These are phyloP conservation scores for Alternaria incomplexa DNA, from an alignment of 2,329 filamentous ascomycete genomes.

Conservation along the genomic window DNA sequence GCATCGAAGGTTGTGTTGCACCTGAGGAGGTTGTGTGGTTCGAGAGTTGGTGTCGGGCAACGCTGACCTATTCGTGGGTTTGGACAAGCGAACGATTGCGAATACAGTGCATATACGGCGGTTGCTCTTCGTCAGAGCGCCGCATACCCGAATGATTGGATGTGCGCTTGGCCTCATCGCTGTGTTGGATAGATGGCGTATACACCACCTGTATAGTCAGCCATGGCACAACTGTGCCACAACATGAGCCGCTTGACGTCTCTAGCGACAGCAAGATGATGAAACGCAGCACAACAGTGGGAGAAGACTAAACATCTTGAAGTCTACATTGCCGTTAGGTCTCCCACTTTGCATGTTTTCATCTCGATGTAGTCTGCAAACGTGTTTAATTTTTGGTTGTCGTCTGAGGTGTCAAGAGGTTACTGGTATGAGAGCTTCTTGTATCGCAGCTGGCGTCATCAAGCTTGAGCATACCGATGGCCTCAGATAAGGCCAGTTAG, in stretches of 20 bases:
- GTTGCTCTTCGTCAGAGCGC: conserved; percentile 18
- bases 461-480: neutral
- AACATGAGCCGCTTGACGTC: conserved; percentile 1
- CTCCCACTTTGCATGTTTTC: neutral
- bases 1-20: conserved; percentile 16
- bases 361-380: neutral
- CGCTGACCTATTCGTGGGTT: conserved; percentile 22
- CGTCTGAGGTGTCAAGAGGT: neutral
- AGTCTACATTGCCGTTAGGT: neutral
- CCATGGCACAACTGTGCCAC: conserved; percentile 1
- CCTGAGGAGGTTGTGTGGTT: conserved; percentile 21
- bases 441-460: neutral
- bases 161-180: neutral
- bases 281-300: conserved; percentile 8
- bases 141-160: conserved; percentile 12
- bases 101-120: conserved; percentile 26
- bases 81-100: conserved; percentile 22
- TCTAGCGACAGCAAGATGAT: conserved; percentile 4
- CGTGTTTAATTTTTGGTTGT: neutral
- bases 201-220: conserved; percentile 6
- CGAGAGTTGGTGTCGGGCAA: conserved; percentile 23
- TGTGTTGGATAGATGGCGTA: neutral
- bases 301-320: neutral
- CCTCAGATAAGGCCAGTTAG: neutral
- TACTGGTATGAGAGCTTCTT: neutral